Evolutionary conservation across 1,139 yeast genomes (phyloP).

Genomic region (Meyerozyma athensensis): DNA sequence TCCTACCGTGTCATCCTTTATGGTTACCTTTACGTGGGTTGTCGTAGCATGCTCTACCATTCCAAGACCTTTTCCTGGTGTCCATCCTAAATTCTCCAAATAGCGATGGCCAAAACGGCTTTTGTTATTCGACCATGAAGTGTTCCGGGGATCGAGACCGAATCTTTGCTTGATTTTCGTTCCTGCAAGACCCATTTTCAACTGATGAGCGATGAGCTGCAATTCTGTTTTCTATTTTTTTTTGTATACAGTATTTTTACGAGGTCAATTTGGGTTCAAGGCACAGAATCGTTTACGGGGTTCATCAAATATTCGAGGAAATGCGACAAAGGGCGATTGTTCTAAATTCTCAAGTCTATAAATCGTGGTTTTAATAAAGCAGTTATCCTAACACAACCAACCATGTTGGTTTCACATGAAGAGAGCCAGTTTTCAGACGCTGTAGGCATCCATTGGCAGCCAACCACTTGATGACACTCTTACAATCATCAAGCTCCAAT

Average conservation of each 20-base stretch:
- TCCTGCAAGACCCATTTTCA: conserved; percentile 85
- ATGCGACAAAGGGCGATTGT: no score
- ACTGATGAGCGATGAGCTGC: neutral
- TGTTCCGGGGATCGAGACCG: conserved; percentile 91
- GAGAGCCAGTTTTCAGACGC: neutral
- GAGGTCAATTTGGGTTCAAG: no score
- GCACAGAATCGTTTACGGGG: neutral
- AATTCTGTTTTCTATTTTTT: neutral
- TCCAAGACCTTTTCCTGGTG: conserved; percentile 87
- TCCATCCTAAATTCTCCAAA: conserved; percentile 82
- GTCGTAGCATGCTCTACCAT: conserved; percentile 58
- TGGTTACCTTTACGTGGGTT: conserved; percentile 73
- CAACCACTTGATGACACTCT: conserved; percentile 56
- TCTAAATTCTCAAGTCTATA: no score
- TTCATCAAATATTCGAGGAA: no score
- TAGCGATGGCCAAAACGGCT: conserved; percentile 85
- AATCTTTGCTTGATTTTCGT: conserved; percentile 76
- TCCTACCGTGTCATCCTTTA: conserved; percentile 81
- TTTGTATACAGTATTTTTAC: neutral
- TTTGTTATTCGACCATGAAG: conserved; percentile 89
- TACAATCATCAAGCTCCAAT: conserved; percentile 47
- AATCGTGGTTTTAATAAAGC: neutral
- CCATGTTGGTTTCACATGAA: neutral
- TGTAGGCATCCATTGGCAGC: conserved; percentile 28
- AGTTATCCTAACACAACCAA: neutral